These are phyloP conservation scores for Chaetothyriales sp. DNA, from an alignment of 2,329 filamentous ascomycete species.

Conservation along the genomic window DNA sequence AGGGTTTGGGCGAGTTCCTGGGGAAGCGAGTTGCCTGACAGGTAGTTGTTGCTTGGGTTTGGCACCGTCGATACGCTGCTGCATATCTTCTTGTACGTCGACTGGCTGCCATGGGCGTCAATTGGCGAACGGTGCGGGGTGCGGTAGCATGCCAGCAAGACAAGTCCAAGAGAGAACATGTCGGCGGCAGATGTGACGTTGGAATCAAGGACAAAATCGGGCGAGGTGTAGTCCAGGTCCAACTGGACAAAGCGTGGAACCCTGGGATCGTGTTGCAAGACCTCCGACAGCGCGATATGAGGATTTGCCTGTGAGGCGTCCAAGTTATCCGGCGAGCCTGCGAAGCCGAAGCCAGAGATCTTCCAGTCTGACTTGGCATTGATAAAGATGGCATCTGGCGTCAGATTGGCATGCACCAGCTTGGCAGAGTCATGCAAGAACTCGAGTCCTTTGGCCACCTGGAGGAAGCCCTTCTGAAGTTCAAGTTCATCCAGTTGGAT, in stretches of 20 bases:
- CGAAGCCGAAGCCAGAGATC: slow-evolving; percentile 85
- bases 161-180: slow-evolving; percentile 81
- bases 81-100: slow-evolving; percentile 75
- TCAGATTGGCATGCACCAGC: slow-evolving; percentile 85
- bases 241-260: slow-evolving; percentile 73
- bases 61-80: slow-evolving; percentile 66
- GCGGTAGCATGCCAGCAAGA: slow-evolving; percentile 86
- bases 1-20: slow-evolving; percentile 67
- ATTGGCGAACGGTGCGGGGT: slow-evolving; percentile 82
- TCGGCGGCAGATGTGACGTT: slow-evolving; percentile 74
- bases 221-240: slow-evolving; percentile 83
- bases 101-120: slow-evolving; percentile 64
- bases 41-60: slow-evolving; percentile 67
- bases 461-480: slow-evolving; percentile 88
- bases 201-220: slow-evolving; percentile 85
- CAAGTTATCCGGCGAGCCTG: slow-evolving; percentile 63
- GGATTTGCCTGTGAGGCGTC: slow-evolving; percentile 61
- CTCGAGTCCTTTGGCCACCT: slow-evolving; percentile 85
- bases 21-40: slow-evolving; percentile 66
- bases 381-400: slow-evolving; percentile 82
- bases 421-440: slow-evolving; percentile 92
- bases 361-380: slow-evolving; percentile 99
- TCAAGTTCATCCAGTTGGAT: slow-evolving; percentile 93
- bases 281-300: slow-evolving; percentile 69
- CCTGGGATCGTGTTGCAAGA: slow-evolving; percentile 70